Percentiles rank a stretch among this genome's conserved stretches.
phyloP scores from a whole-genome alignment of 202 grass and related monocot genomes.

The Miscanthus sacchariflorus region DNA sequence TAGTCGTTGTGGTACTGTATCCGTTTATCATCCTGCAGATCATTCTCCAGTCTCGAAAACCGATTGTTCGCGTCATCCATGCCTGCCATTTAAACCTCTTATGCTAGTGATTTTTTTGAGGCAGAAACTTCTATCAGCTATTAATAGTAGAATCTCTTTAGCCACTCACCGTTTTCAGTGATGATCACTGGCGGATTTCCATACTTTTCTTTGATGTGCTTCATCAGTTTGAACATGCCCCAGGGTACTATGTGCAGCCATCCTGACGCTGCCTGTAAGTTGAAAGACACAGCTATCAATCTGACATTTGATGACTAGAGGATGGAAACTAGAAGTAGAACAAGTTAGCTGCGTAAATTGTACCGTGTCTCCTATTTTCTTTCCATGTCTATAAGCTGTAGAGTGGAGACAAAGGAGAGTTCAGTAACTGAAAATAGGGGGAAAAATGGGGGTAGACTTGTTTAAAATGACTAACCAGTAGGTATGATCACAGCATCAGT shows the following conservation, averaged over 20 bases:
- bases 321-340: background rate
- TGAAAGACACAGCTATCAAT: background rate
- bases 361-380: constrained; percentile 91
- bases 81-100: constrained; percentile 53
- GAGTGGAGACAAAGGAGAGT: constrained; percentile 14
- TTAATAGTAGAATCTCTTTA: constrained; percentile 13
- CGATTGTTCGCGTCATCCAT: constrained; percentile 73
- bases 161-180: constrained; percentile 80
- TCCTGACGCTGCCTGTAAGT: constrained; percentile 75
- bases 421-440: constrained; percentile 37
- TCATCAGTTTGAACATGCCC: constrained; percentile 86
- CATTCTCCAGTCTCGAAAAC: constrained; percentile 57
- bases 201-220: constrained; percentile 87
- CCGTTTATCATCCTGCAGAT: constrained; percentile 75
- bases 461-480: constrained; percentile 66
- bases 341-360: background rate
- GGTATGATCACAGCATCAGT: constrained; percentile 65
- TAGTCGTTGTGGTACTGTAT: constrained; percentile 91
- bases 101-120: background rate
- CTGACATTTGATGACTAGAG: background rate
- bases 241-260: constrained; percentile 98
- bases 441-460: background rate
- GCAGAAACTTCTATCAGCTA: background rate
- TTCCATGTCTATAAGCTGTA: constrained; percentile 80
- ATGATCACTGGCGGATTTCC: constrained; percentile 78